These are phyloP conservation scores for Polyplosphaeria fusca DNA, from an alignment of 495 filamentous ascomycete genomes.

Conservation along the genomic window DNA sequence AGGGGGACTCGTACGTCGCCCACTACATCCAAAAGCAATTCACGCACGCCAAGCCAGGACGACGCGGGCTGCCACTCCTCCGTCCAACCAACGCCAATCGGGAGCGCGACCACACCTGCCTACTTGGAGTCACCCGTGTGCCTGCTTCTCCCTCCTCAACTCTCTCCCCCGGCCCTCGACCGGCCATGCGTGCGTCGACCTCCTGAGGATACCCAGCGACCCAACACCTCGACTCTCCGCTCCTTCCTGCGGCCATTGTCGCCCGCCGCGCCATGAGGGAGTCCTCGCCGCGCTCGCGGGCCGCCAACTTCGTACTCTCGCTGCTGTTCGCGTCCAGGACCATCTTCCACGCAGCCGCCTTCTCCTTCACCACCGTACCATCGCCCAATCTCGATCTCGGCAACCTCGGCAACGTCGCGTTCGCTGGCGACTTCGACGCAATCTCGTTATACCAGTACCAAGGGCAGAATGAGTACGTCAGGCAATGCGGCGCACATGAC, in stretches of 20 bases:
- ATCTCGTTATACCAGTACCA: slow-evolving; percentile 86
- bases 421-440: slow-evolving; percentile 86
- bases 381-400: slow-evolving; percentile 76
- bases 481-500: too few relatives aligned
- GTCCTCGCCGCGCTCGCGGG: slow-evolving; percentile 32
- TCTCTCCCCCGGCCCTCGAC: slow-evolving; percentile 3
- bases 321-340: slow-evolving; percentile 21
- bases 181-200: slow-evolving; percentile 5
- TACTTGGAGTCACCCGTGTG: neutral
- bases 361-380: slow-evolving; percentile 69
- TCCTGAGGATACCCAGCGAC: too few relatives aligned
- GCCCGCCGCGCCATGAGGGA: slow-evolving; percentile 37
- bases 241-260: slow-evolving; percentile 8
- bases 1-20: slow-evolving; percentile 5
- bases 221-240: neutral
- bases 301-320: slow-evolving; percentile 29
- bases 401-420: slow-evolving; percentile 76
- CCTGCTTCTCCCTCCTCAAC: slow-evolving; percentile 1
- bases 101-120: slow-evolving; percentile 6
- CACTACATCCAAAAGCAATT: neutral
- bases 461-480: slow-evolving; percentile 74
- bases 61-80: slow-evolving; percentile 10
- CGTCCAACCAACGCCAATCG: slow-evolving; percentile 22
- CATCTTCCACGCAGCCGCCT: slow-evolving; percentile 51
- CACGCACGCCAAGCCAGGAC: slow-evolving; percentile 1